Base-by-base conservation (phyloP, 192 early-diverging fungal species). In the Spizellomyces sp. region DNA sequence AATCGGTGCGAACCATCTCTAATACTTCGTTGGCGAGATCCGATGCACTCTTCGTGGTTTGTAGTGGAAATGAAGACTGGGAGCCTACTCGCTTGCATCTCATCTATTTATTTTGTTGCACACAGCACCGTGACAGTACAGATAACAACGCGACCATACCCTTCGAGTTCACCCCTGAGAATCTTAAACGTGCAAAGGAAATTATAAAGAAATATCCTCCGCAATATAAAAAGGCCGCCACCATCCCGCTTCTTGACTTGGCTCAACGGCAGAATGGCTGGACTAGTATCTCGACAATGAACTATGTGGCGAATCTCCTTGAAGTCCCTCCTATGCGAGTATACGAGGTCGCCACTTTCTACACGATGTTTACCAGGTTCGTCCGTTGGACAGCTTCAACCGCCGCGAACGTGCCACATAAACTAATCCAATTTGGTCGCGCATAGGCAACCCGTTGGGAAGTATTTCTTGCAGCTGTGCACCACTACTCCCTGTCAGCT, bases 311-410 rank as follows among this genome's bases (percentile, higher is more conserved):
- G 58, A 89, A 93, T 80, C 79, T 96, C 62, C 82, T 96, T 41
- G 95, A 98, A 74, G 90, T 98, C 5, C 94, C 96, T 60, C 98
- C 98, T 27, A 98, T 99, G 95, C 90, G 98, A 63, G 96, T 99
- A 56, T 98, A 98, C 85, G 96, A 99, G 78, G 98, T 99, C 19
- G 98, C 98, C n/a, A 98, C 96, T 43, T 99, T 99, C 81, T 99
- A 99, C 77, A 99, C 97, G 64, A 99, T 99, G 97, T 99, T 93
- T 84, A 98, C 98, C 87, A 87, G 95, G 87, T 77, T 12, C 17
- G 27, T 36, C n/a, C n/a, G n/a, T n/a, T n/a, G 27, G 27, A 36
- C 27, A 36, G 27, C 27, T 0, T 36, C 27, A 36, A 36, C 27
- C 27, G 27, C 27, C 27, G 27, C n/a, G n/a, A n/a, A n/a, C n/a